phyloP scores from a whole-genome alignment of 495 filamentous ascomycete genomes.

The Penicillium angulare region DNA sequence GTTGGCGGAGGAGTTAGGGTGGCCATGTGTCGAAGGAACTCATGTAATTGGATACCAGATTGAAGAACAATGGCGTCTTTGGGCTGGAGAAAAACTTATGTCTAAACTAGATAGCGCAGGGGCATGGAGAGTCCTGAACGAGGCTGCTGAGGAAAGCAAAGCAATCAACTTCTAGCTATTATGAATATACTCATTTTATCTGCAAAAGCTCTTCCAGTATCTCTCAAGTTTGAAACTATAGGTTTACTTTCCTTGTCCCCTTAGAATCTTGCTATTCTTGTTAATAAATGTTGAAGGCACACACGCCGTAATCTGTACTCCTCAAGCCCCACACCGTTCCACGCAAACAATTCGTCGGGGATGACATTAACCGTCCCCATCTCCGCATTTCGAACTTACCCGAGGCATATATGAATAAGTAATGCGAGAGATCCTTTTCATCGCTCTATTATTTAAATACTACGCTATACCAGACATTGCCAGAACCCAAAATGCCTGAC shows the following conservation, averaged over 20 bases:
- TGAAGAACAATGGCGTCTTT: slow-evolving; percentile 61
- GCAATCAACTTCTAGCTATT: slow-evolving; percentile 26
- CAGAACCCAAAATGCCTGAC: slow-evolving; percentile 17
- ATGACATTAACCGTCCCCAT: too few relatives aligned
- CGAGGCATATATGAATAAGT: too few relatives aligned
- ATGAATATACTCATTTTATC: neutral
- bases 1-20: slow-evolving; percentile 50
- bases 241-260: too few relatives aligned
- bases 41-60: slow-evolving; percentile 70
- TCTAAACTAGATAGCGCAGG: slow-evolving; percentile 46
- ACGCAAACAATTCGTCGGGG: too few relatives aligned
- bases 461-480: neutral
- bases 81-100: slow-evolving; percentile 48
- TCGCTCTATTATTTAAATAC: neutral
- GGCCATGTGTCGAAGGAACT: slow-evolving; percentile 60
- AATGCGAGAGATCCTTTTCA: neutral
- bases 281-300: too few relatives aligned
- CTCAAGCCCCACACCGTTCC: too few relatives aligned
- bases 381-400: too few relatives aligned
- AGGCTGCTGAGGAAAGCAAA: slow-evolving; percentile 27
- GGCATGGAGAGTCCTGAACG: slow-evolving; percentile 47
- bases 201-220: too few relatives aligned
- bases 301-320: too few relatives aligned
- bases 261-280: too few relatives aligned
- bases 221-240: too few relatives aligned